Evolutionary conservation across 495 filamentous ascomycete species (phyloP), one percentile per base, ranked within the genome.

Genomic region (Cetradonia linearis): DNA sequence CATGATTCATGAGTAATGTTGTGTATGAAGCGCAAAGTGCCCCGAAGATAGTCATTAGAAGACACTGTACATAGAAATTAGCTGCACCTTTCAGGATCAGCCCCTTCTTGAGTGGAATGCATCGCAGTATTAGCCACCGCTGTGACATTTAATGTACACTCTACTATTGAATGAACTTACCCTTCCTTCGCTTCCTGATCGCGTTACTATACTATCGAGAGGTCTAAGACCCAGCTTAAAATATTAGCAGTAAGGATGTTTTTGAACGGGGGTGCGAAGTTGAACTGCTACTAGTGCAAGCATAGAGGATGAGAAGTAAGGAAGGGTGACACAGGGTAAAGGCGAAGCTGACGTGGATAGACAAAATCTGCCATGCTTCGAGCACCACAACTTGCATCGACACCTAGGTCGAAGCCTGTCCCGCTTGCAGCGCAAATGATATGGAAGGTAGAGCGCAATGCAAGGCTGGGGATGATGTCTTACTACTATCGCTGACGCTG

Each of bases 41-140:
- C 11, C 20, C 42, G 42, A 11, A 1, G 0, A 14, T 18, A 18
- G 25, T 28, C 0, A 38, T 4, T 38, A 16, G 1, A 10, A 59
- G 8, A 47, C 36, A 59, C 31, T 52, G 58, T 60, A 53, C 11
- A 60, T 60, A 60, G 37, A 27, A 20, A 47, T 20, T 25, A 25
- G 3, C 11, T 28, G 3, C 18, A 52, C 27, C 7, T 25, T 27
- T 13, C 10, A 14, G 16, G 20, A 4, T 23, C 7, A 36, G 8
- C 30, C 31, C 9, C 3, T 18, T 16, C 2, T 2, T 23, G 1
- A 13, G 23, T 46, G 23, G 42, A 46, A 20, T 5, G 1, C 16
- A 46, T 46, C 16, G 0, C 23, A 4, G 18, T 14, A 46, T n/a
- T n/a, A n/a, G n/a, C n/a, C n/a, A n/a, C n/a, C n/a, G n/a, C n/a